Evolutionary conservation across 495 filamentous ascomycete genomes (phyloP), one percentile per base, ranked within the genome.

Genomic region (Aspergillus bridgeri): DNA sequence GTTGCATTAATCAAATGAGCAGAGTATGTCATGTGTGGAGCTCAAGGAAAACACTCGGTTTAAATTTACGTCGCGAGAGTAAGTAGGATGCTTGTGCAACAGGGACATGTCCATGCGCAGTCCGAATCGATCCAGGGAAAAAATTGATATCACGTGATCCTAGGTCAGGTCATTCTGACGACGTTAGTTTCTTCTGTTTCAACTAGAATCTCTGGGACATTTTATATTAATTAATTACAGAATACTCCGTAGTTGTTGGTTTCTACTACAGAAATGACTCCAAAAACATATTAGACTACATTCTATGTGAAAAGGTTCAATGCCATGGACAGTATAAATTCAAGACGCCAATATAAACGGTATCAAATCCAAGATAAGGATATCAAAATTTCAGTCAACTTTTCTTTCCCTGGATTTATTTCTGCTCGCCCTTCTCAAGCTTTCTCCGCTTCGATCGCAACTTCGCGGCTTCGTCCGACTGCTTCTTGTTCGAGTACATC

Each of bases 391-490:
- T 47, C 44, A 18, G n/a, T 47, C 44, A 21, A 60, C 57, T 67
- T 62, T 65, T 60, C 50, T 59, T 46, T 44, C 53, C 48, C 52
- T 27, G 24, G n/a, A 22, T 61, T 71, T 67, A 75, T 58, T 73
- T 63, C 48, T 66, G 60, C 19, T 58, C 65, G 38, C 52, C 82
- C 76, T 89, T 91, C 74, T 96, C 92, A 59, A 96, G 64, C 81
- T 86, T 93, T 76, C 93, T 87, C 71, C 90, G 82, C 85, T 98
- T 98, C 42, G 79, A 82, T 56, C 90, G 84, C 70, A 98, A 77
- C 73, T 75, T 79, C 57, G 83, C 75, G 29, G 87, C 85, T 73
- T 92, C 90, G 9, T 85, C 88, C 55, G 89, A 88, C 79, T 86
- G 86, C 80, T 89, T 88, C 75, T 86, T 89, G 73, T 93, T 93